Percentiles rank a stretch among this genome's conserved stretches.
These are phyloP conservation scores for Euphrasia arctica DNA, from an alignment of 305 asterid genomes.

Conservation along the genomic window DNA sequence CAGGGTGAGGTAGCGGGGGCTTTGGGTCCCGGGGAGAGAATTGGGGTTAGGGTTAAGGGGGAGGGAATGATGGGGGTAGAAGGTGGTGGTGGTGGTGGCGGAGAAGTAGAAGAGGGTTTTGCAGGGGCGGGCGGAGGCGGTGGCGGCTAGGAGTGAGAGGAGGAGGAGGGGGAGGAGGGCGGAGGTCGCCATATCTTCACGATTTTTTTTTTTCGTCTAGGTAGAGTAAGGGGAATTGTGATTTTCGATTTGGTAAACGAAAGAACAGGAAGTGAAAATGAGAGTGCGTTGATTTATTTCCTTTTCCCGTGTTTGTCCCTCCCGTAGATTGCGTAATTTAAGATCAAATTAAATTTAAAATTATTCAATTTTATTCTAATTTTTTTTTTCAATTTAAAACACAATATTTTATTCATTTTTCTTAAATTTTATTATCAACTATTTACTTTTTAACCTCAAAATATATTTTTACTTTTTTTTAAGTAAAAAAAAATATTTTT, in stretches of 20 bases:
- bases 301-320: too few species aligned
- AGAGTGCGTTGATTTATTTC: background rate
- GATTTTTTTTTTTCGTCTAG: background rate
- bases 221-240: background rate
- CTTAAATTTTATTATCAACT: too few species aligned
- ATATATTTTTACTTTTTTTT: too few species aligned
- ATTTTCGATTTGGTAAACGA: background rate
- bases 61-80: constrained; percentile 28
- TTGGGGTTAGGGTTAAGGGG: constrained; percentile 31
- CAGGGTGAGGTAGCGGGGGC: constrained; percentile 43
- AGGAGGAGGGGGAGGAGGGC: constrained; percentile 30
- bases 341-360: too few species aligned
- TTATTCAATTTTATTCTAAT: too few species aligned
- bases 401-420: too few species aligned
- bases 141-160: constrained; percentile 40
- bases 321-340: too few species aligned
- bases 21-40: constrained; percentile 22
- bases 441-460: too few species aligned
- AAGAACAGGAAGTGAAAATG: background rate
- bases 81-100: constrained; percentile 47
- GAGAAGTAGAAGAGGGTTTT: constrained; percentile 65
- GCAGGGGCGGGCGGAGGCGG: constrained; percentile 65
- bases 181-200: constrained; percentile 26
- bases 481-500: too few species aligned
- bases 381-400: too few species aligned